A percentile compares a stretch with the other conserved stretches of the same genome.
Conservation (phyloP, 495 filamentous ascomycete species). For the Penicillium coffeae region DNA sequence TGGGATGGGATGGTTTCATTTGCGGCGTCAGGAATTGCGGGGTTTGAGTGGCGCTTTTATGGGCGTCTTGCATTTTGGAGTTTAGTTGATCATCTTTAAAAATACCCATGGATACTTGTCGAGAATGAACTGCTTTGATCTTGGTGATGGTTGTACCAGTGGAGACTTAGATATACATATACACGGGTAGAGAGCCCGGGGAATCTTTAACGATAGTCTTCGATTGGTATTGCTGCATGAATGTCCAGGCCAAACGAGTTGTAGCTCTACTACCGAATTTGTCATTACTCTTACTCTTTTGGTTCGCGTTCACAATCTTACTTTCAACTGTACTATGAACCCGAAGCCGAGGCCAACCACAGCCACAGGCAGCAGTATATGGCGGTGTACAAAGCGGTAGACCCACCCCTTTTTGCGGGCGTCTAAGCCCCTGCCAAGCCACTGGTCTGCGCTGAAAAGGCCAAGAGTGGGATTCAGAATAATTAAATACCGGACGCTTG, state of each 20-base stretch:
- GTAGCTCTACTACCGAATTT: too few relatives aligned
- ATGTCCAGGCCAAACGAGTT: too few relatives aligned
- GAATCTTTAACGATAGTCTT: too few relatives aligned
- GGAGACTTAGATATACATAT: too few relatives aligned
- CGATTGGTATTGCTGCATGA: too few relatives aligned
- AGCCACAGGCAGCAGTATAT: too few relatives aligned
- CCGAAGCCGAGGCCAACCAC: too few relatives aligned
- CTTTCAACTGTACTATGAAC: too few relatives aligned
- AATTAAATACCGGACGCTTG: background rate
- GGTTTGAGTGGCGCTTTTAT: background rate
- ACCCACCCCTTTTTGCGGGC: background rate
- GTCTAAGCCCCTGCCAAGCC: background rate
- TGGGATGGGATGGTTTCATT: background rate
- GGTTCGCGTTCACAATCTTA: too few relatives aligned
- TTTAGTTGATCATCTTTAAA: background rate
- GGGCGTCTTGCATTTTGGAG: background rate
- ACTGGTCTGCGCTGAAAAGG: background rate
- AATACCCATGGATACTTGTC: slow-evolving; percentile 3
- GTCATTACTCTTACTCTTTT: too few relatives aligned
- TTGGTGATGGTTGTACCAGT: background rate
- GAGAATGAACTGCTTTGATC: background rate
- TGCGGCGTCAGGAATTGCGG: background rate
- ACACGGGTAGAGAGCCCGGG: too few relatives aligned
- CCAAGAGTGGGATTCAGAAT: background rate
- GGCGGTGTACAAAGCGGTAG: too few relatives aligned